These are phyloP conservation scores for Ananas comosus DNA, from an alignment of 176 grass and related monocot genomes.

Conservation along the genomic window DNA sequence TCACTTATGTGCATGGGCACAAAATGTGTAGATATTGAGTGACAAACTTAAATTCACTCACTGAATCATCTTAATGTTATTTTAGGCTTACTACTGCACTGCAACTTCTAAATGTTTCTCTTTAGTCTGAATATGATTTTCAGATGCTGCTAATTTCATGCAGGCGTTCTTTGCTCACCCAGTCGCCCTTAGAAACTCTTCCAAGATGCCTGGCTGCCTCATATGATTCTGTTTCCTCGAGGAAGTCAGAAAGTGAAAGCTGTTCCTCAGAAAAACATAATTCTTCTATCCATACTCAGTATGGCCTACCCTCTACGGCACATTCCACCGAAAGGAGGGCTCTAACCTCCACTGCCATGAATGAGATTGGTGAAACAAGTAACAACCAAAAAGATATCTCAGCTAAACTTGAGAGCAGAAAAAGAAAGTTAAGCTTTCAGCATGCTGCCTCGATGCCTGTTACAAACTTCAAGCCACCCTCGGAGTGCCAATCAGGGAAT, in stretches of 20 bases:
- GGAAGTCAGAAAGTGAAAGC: conserved; percentile 29
- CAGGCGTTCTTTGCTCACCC: conserved; percentile 76
- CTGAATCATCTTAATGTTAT: not conserved
- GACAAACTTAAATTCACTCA: too few species aligned
- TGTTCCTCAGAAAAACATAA: conserved; percentile 34
- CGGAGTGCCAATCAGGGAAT: conserved; percentile 6
- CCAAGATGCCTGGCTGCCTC: conserved; percentile 39
- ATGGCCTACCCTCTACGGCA: conserved; percentile 19
- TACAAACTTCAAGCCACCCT: conserved; percentile 26
- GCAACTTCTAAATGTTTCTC: not conserved
- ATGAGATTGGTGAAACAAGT: conserved; percentile 19
- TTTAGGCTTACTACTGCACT: not conserved
- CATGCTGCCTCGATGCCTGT: conserved; percentile 25
- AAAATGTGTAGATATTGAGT: not conserved
- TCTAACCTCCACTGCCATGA: conserved; percentile 20
- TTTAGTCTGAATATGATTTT: not conserved
- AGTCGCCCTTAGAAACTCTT: conserved; percentile 48
- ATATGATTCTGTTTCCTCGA: conserved; percentile 40
- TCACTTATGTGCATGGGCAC: not conserved
- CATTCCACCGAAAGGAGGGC: conserved; percentile 33
- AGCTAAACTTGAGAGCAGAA: conserved; percentile 60
- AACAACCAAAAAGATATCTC: conserved; percentile 34
- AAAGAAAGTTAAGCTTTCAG: conserved; percentile 84
- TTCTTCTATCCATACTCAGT: conserved; percentile 25
- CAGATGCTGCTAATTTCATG: conserved; percentile 17